A percentile compares a stretch with the other conserved stretches of the same genome.
Conservation (phyloP, 2,329 filamentous ascomycete species). For the Blastomyces percursus region DNA sequence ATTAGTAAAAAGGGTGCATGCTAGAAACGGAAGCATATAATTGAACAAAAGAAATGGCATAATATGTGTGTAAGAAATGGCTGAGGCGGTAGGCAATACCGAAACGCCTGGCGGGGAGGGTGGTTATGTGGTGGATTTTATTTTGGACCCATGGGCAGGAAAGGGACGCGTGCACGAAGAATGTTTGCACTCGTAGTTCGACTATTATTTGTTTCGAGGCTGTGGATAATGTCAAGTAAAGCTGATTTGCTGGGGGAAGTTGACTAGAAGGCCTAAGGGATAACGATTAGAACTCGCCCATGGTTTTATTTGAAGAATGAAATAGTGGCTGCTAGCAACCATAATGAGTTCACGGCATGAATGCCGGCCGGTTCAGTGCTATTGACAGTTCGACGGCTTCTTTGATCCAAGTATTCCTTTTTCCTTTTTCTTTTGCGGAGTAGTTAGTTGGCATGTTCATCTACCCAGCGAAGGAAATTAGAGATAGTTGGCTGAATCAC, state of each 20-base stretch:
- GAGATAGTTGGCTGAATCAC: background rate
- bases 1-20: background rate
- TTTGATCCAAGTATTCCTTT: too few relatives aligned
- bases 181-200: background rate
- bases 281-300: background rate
- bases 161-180: background rate
- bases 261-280: background rate
- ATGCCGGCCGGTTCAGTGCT: background rate
- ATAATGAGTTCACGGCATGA: background rate
- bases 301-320: background rate
- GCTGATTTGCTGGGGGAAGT: background rate
- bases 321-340: background rate
- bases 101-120: background rate
- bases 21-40: background rate
- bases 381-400: background rate
- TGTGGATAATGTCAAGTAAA: background rate
- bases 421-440: background rate
- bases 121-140: background rate
- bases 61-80: background rate
- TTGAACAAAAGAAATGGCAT: background rate
- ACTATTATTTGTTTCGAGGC: background rate
- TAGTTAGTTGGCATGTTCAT: background rate
- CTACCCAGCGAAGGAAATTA: background rate
- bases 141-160: background rate
- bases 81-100: background rate